Base-by-base conservation (phyloP, 345 rosid species). In the Euphorbia pulcherrima region DNA sequence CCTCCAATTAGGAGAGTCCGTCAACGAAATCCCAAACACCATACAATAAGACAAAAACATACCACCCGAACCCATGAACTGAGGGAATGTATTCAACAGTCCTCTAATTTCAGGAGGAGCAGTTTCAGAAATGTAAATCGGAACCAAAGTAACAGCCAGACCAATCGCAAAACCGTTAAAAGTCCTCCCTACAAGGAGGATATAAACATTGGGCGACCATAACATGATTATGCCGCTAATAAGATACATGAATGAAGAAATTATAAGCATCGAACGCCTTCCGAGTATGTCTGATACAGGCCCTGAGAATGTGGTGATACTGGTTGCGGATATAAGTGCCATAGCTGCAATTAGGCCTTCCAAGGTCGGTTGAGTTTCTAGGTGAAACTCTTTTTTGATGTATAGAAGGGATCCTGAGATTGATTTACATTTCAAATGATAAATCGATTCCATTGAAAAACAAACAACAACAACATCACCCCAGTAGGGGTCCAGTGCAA, bases 51-150 rank as follows among this genome's bases (percentile, higher is more conserved):
- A 84, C 75, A 91, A 72, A 64, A 91, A 94, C 97, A 94, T 94
- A 63, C 93, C 97, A 28, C 89, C 96, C 6, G 99, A 94, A 50
- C 99, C 96, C 12, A 87, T 83, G 76, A 94, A 89, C 75, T 94
- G 99, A 4, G 97, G 99, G 50, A 94, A 90, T 57, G 99, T 94
- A 76, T 94, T 94, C 50, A 94, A 73, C 83, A 62, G 76, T 62
- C 97, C 99, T 73, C 99, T 85, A 69, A 84, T 94, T 67, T 94
- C 97, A 0, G 99, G 81, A 41, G 99, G 99, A 57, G 99, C 99
- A 3, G 97, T 94, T 74, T 94, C 97, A 12, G 99, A 94, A 73
- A 91, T 88, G 68, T 94, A 94, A 64, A 94, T 66, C 0, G 99
- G 99, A 77, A 88, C 80, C 33, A 94, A 92, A 21, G 99, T 94